phyloP scores from a whole-genome alignment of 129 eudicot genomes.

The Pittosporum tobira region DNA sequence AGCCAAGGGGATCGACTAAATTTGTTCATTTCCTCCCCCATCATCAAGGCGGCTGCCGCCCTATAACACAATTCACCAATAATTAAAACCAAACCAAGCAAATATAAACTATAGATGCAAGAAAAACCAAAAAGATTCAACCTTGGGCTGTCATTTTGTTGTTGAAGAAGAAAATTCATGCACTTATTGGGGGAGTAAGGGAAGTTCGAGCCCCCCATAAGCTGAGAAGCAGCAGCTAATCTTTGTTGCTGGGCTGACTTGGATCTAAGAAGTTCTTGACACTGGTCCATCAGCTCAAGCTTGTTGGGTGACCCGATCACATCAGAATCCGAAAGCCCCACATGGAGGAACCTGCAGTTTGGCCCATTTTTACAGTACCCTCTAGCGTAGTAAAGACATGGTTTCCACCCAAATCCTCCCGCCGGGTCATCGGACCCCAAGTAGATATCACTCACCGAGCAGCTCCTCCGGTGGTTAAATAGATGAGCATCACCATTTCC shows the following conservation, averaged over 20 bases:
- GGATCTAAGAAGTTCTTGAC: constrained; percentile 34
- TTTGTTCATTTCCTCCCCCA: constrained; percentile 49
- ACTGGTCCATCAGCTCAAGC: constrained; percentile 40
- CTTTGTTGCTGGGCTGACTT: constrained; percentile 30
- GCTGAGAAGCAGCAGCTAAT: constrained; percentile 34
- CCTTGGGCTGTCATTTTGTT: constrained; percentile 54
- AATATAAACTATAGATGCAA: background rate
- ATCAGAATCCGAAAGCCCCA: background rate
- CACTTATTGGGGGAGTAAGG: constrained; percentile 45
- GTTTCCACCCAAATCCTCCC: constrained; percentile 66
- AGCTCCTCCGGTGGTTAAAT: constrained; percentile 55
- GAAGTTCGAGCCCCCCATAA: constrained; percentile 35
- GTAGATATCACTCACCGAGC: constrained; percentile 62
- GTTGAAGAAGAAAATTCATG: constrained; percentile 43
- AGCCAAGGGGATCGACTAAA: constrained; percentile 26
- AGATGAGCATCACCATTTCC: constrained; percentile 15
- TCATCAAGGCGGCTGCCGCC: constrained; percentile 44
- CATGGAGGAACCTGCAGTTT: constrained; percentile 50
- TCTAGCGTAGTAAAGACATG: constrained; percentile 68
- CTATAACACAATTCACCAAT: background rate
- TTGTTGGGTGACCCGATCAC: constrained; percentile 46
- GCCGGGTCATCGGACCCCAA: constrained; percentile 33
- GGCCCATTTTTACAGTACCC: constrained; percentile 80
- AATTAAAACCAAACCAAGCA: background rate
- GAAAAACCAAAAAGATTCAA: background rate